A percentile compares a stretch with the other conserved stretches of the same genome.
Evolutionary conservation across 2,329 filamentous ascomycete species (phyloP).

Genomic region (Hypomyces perniciosus): DNA sequence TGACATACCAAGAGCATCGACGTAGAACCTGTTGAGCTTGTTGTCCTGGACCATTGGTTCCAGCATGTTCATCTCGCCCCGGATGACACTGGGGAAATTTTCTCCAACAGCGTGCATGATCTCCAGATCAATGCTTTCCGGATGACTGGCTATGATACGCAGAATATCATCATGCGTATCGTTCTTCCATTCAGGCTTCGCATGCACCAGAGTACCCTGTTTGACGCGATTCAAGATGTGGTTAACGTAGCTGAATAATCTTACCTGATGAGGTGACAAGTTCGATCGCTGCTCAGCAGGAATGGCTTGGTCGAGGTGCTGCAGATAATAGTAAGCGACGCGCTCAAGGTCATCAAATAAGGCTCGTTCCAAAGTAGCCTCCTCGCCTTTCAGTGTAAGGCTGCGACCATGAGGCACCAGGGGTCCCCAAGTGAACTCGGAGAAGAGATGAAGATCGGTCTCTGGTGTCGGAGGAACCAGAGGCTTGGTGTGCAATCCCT

Average conservation of each 20-base stretch:
- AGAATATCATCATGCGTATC: conserved; percentile 10
- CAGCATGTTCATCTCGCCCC: neutral
- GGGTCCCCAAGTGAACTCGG: neutral
- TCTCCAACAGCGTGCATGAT: conserved; percentile 16
- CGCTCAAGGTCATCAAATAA: conserved; percentile 12
- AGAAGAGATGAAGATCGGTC: conserved; percentile 18
- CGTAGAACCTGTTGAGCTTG: neutral
- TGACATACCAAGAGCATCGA: neutral
- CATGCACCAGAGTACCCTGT: conserved; percentile 15
- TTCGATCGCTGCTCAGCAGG: conserved; percentile 17
- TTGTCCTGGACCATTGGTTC: neutral
- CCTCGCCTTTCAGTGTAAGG: too few species aligned
- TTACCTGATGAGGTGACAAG: conserved; percentile 13
- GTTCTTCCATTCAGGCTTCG: conserved; percentile 6
- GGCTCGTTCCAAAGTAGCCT: too few species aligned
- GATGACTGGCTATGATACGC: conserved; percentile 8
- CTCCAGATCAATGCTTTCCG: conserved; percentile 20
- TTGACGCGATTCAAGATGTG: conserved; percentile 10
- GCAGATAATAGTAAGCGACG: conserved; percentile 20
- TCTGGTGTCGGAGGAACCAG: conserved; percentile 15
- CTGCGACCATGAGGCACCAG: too few species aligned
- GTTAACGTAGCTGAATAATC: conserved; percentile 17
- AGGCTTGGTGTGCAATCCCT: conserved; percentile 15
- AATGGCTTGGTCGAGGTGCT: conserved; percentile 16
- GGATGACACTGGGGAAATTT: neutral